phyloP scores from a whole-genome alignment of 352 stramenopile species.

The Phytophthora megakarya region DNA sequence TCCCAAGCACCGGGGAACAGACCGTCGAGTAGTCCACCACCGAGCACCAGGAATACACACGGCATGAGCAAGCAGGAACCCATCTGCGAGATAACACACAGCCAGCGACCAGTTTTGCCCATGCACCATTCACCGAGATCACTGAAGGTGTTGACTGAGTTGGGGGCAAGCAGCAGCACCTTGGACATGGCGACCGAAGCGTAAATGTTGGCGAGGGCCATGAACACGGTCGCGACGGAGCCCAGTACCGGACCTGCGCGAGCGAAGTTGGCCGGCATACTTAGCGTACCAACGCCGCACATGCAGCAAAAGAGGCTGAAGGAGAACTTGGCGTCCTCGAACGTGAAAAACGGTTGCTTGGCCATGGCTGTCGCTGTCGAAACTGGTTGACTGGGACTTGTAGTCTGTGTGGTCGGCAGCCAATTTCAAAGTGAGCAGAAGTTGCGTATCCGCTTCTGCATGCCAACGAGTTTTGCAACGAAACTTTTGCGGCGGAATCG shows the following conservation, averaged over 20 bases:
- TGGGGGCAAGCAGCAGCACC: constrained; percentile 57
- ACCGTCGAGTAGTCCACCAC: constrained; percentile 51
- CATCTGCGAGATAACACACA: constrained; percentile 62
- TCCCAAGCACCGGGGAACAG: constrained; percentile 60
- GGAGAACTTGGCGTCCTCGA: constrained; percentile 62
- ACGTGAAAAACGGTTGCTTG: constrained; percentile 49
- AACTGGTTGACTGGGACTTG: constrained; percentile 7
- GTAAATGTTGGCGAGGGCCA: constrained; percentile 71
- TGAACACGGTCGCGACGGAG: constrained; percentile 52
- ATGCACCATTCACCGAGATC: constrained; percentile 53
- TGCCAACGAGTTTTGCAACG: too few species aligned
- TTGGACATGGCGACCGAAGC: constrained; percentile 60
- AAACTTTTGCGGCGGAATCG: constrained; percentile 8
- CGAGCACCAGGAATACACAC: constrained; percentile 70
- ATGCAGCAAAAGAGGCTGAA: constrained; percentile 72
- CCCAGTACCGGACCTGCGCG: constrained; percentile 52
- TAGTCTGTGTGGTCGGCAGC: constrained; percentile 20
- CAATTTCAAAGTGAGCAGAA: constrained; percentile 35
- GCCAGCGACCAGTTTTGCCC: constrained; percentile 50
- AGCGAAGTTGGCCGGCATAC: constrained; percentile 72
- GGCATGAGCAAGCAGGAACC: constrained; percentile 58
- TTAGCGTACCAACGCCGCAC: constrained; percentile 69
- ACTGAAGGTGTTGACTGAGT: constrained; percentile 60
- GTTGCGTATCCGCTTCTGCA: constrained; percentile 16
- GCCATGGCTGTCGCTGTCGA: constrained; percentile 20